Evolutionary conservation across 108 stramenopile species (phyloP).

Genomic region (Discostella stelligeroides): DNA sequence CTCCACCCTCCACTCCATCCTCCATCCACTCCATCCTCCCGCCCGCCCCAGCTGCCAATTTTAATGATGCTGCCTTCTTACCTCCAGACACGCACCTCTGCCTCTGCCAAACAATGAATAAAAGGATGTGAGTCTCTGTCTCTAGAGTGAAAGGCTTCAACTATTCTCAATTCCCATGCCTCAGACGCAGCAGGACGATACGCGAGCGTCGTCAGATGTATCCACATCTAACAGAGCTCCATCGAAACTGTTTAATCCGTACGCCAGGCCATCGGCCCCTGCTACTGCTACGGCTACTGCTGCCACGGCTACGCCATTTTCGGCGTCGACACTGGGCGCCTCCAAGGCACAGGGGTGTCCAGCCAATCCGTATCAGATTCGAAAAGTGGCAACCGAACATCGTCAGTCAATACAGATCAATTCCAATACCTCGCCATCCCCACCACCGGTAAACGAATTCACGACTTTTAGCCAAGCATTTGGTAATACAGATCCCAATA

Average conservation of each 20-base stretch:
- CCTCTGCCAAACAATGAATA: too few species aligned
- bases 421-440: too few species aligned
- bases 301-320: background rate
- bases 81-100: too few species aligned
- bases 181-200: too few species aligned
- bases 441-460: slow-evolving; percentile 16
- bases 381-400: background rate
- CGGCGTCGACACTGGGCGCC: background rate
- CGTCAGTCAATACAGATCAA: slow-evolving; percentile 1
- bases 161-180: too few species aligned
- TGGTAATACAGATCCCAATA: slow-evolving; percentile 52
- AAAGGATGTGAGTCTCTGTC: too few species aligned
- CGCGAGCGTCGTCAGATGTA: slow-evolving; percentile 3
- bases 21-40: too few species aligned
- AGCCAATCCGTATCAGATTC: background rate
- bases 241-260: slow-evolving; percentile 24
- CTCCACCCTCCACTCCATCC: too few species aligned
- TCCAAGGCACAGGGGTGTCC: background rate
- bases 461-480: slow-evolving; percentile 71
- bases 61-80: too few species aligned
- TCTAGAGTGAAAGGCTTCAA: too few species aligned
- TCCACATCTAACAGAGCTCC: slow-evolving; percentile 9
- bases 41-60: too few species aligned
- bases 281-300: background rate
- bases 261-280: slow-evolving; percentile 21